Conservation (phyloP, 2,329 filamentous ascomycete species). For the Ramichloridium luteum region DNA sequence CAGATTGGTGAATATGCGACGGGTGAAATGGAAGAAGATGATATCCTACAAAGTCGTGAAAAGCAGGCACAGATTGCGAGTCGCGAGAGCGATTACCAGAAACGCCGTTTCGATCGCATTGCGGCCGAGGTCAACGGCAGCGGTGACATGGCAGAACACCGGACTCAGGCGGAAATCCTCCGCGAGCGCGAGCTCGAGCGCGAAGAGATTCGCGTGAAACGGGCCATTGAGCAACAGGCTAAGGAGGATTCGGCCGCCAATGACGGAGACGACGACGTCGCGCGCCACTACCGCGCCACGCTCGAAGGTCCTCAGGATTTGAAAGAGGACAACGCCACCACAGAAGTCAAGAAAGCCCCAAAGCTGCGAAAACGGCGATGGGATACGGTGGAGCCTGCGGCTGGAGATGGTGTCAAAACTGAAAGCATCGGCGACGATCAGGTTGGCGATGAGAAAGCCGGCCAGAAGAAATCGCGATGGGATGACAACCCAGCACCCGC, state of each 20-base stretch:
- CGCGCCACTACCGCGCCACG: constrained; percentile 53
- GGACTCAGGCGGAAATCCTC: constrained; percentile 86
- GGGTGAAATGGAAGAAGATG: constrained; percentile 84
- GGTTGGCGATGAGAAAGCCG: constrained; percentile 32
- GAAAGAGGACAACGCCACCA: constrained; percentile 39
- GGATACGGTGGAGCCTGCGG: constrained; percentile 51
- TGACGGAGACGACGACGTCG: constrained; percentile 55
- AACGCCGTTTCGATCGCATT: constrained; percentile 72
- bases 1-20: constrained; percentile 91
- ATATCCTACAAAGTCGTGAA: constrained; percentile 74
- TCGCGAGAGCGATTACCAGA: constrained; percentile 95
- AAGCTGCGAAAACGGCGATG: constrained; percentile 83
- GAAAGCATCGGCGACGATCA: constrained; percentile 31
- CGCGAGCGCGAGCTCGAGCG: constrained; percentile 77
- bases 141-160: constrained; percentile 57
- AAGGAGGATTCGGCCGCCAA: constrained; percentile 53
- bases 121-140: constrained; percentile 29
- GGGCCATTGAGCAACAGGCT: constrained; percentile 67
- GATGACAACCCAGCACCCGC: constrained; percentile 60
- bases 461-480: constrained; percentile 67
- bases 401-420: constrained; percentile 2
- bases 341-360: constrained; percentile 50
- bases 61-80: constrained; percentile 83
- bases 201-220: constrained; percentile 78
- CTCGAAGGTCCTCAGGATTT: constrained; percentile 64